phyloP scores from a whole-genome alignment of 1,139 yeast species.

The Scheffersomyces segobiensis region DNA sequence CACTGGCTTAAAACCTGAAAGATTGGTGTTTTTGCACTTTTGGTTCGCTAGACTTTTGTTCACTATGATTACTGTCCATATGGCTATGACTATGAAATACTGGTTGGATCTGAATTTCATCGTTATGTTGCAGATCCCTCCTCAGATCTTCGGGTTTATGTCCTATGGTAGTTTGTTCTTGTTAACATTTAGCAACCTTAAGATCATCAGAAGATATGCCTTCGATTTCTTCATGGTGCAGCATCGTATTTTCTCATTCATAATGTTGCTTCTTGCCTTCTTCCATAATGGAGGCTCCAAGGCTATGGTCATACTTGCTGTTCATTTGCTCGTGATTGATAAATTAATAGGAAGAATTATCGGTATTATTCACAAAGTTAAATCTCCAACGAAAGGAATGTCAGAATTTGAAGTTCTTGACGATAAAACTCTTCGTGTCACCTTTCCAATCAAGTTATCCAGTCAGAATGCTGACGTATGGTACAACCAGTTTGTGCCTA shows the following conservation, averaged over 20 bases:
- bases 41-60: conserved; percentile 48
- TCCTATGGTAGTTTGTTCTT: conserved; percentile 40
- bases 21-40: conserved; percentile 39
- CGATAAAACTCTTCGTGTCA: conserved; percentile 40
- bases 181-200: conserved; percentile 39
- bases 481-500: conserved; percentile 36
- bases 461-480: conserved; percentile 22
- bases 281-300: conserved; percentile 42
- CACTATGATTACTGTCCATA: conserved; percentile 38
- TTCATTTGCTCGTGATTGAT: conserved; percentile 48
- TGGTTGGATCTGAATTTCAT: conserved; percentile 42
- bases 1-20: conserved; percentile 46
- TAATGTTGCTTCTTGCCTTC: conserved; percentile 45
- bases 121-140: conserved; percentile 48
- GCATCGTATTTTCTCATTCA: conserved; percentile 42
- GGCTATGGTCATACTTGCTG: conserved; percentile 40
- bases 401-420: conserved; percentile 43
- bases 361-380: conserved; percentile 30
- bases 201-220: conserved; percentile 37
- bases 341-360: conserved; percentile 34
- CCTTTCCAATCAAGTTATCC: conserved; percentile 31
- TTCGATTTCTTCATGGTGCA: conserved; percentile 47
- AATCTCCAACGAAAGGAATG: conserved; percentile 41
- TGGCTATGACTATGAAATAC: conserved; percentile 32
- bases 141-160: conserved; percentile 52